Conservation (phyloP, 2,329 filamentous ascomycete genomes). For the Trichoderma guizhouense region DNA sequence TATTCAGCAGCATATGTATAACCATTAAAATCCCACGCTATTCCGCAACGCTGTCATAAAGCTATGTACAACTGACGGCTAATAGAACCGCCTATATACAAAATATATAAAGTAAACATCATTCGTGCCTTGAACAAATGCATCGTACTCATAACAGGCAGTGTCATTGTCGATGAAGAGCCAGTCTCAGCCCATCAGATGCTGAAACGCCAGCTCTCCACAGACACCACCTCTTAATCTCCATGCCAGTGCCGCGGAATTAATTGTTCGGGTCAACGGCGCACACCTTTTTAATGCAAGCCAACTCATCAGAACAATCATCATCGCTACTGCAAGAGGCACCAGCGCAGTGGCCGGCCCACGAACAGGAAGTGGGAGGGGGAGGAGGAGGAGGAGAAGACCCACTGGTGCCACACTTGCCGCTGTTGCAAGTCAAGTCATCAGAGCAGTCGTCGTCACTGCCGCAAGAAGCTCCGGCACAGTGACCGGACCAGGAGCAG, state of each 20-base stretch:
- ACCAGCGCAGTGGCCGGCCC: constrained; percentile 13
- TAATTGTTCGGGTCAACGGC: neutral
- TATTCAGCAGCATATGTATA: neutral
- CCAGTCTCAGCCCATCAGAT: neutral
- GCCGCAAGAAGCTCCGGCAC: constrained; percentile 6
- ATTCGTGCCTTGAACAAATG: neutral
- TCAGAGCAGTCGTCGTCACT: constrained; percentile 15
- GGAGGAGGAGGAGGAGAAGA: neutral
- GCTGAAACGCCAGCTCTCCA: neutral
- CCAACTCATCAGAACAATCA: constrained; percentile 14
- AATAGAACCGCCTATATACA: neutral
- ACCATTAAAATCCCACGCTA: neutral
- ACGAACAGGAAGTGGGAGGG: neutral
- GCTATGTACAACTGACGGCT: neutral
- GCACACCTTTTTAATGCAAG: constrained; percentile 6
- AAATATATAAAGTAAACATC: neutral
- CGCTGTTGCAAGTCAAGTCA: constrained; percentile 13
- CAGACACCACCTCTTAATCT: neutral
- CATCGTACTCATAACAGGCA: neutral
- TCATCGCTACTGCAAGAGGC: constrained; percentile 6
- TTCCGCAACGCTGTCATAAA: neutral
- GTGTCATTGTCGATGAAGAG: neutral
- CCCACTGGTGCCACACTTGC: neutral
- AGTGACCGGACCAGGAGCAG: constrained; percentile 16
- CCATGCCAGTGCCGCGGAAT: neutral